Conservation (phyloP, 768 basidiomycete genomes). For the Candolleomyces aberdarensis region DNA sequence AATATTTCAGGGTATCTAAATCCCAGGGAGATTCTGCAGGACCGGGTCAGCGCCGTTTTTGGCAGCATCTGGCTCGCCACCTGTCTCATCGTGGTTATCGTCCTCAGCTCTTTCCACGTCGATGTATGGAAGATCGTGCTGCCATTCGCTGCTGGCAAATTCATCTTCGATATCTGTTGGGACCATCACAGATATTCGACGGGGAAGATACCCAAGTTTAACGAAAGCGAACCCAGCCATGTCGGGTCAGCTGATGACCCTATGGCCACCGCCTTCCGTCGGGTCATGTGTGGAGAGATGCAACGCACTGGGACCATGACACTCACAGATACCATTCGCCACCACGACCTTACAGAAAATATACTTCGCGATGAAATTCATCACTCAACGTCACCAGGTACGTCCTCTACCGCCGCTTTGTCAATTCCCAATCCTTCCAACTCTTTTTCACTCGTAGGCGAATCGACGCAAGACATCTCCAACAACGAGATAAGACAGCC, state of each 20-base stretch:
- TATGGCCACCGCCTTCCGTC: neutral
- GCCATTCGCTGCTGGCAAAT: slow-evolving; percentile 56
- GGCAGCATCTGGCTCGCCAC: too few species aligned
- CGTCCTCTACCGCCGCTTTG: too few species aligned
- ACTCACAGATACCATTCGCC: neutral
- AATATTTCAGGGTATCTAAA: slow-evolving; percentile 34
- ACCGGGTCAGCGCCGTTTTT: slow-evolving; percentile 71
- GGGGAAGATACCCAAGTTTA: neutral
- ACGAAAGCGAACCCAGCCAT: neutral
- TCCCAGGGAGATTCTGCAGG: slow-evolving; percentile 62
- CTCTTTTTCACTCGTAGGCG: too few species aligned
- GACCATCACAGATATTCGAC: too few species aligned
- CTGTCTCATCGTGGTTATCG: too few species aligned
- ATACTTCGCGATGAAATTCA: slow-evolving; percentile 19
- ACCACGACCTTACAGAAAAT: too few species aligned
- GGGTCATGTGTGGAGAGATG: neutral
- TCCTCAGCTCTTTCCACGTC: slow-evolving; percentile 68
- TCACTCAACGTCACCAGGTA: too few species aligned
- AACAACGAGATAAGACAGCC: too few species aligned
- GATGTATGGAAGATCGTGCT: slow-evolving; percentile 84
- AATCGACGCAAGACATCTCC: too few species aligned
- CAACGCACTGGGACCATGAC: neutral
- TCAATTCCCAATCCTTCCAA: too few species aligned
- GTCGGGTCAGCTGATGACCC: neutral
- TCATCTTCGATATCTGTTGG: neutral